Conservation (phyloP, 2,329 filamentous ascomycete species). For the Esteya vermicola region DNA sequence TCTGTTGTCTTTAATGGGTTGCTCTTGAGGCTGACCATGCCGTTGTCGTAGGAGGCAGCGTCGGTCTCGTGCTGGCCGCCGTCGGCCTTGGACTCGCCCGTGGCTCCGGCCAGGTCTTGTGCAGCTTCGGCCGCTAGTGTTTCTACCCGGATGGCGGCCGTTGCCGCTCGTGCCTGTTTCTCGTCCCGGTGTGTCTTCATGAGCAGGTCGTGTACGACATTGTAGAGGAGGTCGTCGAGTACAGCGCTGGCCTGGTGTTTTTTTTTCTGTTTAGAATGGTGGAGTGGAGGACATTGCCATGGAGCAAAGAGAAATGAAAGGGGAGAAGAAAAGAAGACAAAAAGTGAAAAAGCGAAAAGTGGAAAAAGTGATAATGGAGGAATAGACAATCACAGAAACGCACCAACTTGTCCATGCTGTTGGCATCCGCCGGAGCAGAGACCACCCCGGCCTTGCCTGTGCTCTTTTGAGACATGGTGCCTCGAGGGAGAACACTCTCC, state of each 20-base stretch:
- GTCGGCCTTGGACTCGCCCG: slow-evolving; percentile 37
- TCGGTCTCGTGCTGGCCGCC: slow-evolving; percentile 49
- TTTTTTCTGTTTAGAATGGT: neutral
- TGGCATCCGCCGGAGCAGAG: slow-evolving; percentile 34
- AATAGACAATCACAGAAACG: slow-evolving; percentile 20
- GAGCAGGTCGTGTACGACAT: slow-evolving; percentile 61
- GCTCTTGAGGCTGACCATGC: slow-evolving; percentile 52
- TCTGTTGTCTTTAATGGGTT: slow-evolving; percentile 58
- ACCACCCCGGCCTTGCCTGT: slow-evolving; percentile 45
- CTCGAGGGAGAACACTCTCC: neutral
- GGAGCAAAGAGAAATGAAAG: too few species aligned
- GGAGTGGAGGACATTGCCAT: too few species aligned
- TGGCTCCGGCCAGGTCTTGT: slow-evolving; percentile 27
- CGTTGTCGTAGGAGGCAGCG: slow-evolving; percentile 57
- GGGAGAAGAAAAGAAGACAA: too few species aligned
- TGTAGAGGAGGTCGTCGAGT: slow-evolving; percentile 62
- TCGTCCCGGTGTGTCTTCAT: slow-evolving; percentile 65
- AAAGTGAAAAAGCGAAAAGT: too few species aligned
- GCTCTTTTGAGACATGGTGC: slow-evolving; percentile 9
- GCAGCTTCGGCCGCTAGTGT: slow-evolving; percentile 43
- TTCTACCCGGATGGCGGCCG: slow-evolving; percentile 50
- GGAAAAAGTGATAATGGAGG: too few species aligned
- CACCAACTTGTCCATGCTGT: slow-evolving; percentile 45
- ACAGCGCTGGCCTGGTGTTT: slow-evolving; percentile 50
- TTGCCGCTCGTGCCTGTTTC: slow-evolving; percentile 56